phyloP scores from a whole-genome alignment of 441 rosid genomes.

The Cnidoscolus chayamansa region DNA sequence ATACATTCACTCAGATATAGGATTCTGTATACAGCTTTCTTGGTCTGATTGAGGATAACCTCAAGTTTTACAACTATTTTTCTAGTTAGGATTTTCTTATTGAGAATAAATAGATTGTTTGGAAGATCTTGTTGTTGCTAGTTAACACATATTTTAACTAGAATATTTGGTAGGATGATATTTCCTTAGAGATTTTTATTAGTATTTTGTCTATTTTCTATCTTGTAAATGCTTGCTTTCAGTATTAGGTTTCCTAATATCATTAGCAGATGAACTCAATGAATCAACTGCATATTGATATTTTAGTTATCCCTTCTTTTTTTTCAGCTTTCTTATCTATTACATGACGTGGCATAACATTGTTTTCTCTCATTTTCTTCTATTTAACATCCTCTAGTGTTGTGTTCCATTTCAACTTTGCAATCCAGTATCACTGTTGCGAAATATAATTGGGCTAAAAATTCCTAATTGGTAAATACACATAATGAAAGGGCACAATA shows the following conservation, averaged over 20 bases:
- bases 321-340: neutral
- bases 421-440: neutral
- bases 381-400: neutral
- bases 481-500: too few species aligned
- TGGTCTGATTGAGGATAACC: neutral
- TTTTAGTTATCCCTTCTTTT: neutral
- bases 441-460: too few species aligned
- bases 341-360: neutral
- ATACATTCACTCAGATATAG: neutral
- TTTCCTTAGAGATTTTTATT: neutral
- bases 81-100: neutral
- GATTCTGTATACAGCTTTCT: constrained; percentile 4
- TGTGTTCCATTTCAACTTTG: neutral
- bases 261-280: neutral
- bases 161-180: neutral
- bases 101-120: neutral
- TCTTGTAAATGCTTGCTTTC: neutral
- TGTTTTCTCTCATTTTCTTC: neutral
- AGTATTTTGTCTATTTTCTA: neutral
- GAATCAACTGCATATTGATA: neutral
- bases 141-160: neutral
- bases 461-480: too few species aligned
- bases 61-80: neutral
- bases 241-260: neutral
- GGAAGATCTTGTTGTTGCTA: neutral